phyloP scores from a whole-genome alignment of 2,329 filamentous ascomycete species.

The Stagonosporopsis cucurbitacearum region DNA sequence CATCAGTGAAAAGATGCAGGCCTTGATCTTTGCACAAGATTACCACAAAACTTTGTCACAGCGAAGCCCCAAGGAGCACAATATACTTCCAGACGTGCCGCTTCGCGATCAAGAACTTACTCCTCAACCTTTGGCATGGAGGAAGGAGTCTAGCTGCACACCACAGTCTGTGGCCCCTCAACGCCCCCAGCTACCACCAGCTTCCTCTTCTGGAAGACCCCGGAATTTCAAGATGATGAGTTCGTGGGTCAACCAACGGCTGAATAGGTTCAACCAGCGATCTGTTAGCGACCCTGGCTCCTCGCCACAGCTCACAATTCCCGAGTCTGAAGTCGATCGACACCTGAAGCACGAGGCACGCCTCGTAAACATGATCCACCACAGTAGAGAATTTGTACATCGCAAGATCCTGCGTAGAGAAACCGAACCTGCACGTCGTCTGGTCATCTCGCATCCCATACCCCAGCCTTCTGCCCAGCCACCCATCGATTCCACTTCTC shows the following conservation, averaged over 20 bases:
- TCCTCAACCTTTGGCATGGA: constrained; percentile 32
- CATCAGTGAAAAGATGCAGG: constrained; percentile 25
- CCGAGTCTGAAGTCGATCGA: neutral
- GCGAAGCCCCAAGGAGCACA: constrained; percentile 27
- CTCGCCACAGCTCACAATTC: neutral
- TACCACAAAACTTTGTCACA: constrained; percentile 38
- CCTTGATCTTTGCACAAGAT: constrained; percentile 37
- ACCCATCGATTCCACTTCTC: neutral
- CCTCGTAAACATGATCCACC: constrained; percentile 2
- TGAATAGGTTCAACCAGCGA: neutral
- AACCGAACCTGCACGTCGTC: neutral
- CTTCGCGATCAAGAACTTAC: constrained; percentile 6
- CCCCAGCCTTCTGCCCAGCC: neutral
- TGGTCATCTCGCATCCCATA: constrained; percentile 1
- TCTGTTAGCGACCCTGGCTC: neutral
- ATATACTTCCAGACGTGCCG: neutral
- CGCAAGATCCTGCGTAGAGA: constrained; percentile 5
- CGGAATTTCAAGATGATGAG: constrained; percentile 9
- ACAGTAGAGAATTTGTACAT: constrained; percentile 2
- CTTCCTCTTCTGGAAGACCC: neutral
- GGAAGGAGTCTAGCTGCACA: constrained; percentile 15
- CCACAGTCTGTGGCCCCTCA: neutral
- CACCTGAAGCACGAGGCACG: neutral
- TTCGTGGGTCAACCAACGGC: constrained; percentile 12
- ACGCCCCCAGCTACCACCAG: neutral